Base-by-base conservation (phyloP, 2,329 filamentous ascomycete species). In the Fusarium anguioides region DNA sequence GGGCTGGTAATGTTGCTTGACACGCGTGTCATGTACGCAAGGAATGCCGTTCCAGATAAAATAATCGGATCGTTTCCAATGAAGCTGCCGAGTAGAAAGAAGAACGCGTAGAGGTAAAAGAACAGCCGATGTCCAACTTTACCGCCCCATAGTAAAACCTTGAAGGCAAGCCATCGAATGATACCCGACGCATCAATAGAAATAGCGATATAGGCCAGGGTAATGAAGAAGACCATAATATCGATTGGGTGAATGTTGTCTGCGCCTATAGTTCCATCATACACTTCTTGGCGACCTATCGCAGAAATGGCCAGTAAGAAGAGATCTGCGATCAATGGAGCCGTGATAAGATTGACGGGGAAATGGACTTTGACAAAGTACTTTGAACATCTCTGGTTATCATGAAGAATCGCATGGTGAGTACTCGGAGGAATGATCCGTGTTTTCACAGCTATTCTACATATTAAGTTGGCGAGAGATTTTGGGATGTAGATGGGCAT, bases 31-130 rank as follows among this genome's bases (percentile, higher is more conserved):
- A 93, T 91, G 76, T 93, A 93, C 4, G 90, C 88, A 14, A 93
- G 82, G 55, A 93, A 93, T 1, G 91, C 86, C 0, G 90, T 93
- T 3, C 91, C 91, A 0, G 90, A 92, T 0, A 93, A 78, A 51
- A 93, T 91, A 64, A 93, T 89, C 0, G 91, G 90, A 66, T 93
- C 91, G 59, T 93, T 93, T 9, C 91, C 91, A 47, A 93, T 89
- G 69, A 90, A 90, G 71, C 80, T 86, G 3, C 89, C 89, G 1
- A 93, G 76, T 6, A 76, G 75, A 65, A 92, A 92, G 80, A 92
- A 93, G 79, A 93, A 92, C 35, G 82, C 77, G 70, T 92, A 93
- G 6, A 93, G 86, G 72, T 90, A 92, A 75, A 92, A 88, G 80
- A 90, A 93, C 2, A 93, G 81, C 24, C 84, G 78, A 60, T 89